These are phyloP conservation scores for Ustulina deusta DNA, from an alignment of 2,329 filamentous ascomycete genomes.

Conservation along the genomic window DNA sequence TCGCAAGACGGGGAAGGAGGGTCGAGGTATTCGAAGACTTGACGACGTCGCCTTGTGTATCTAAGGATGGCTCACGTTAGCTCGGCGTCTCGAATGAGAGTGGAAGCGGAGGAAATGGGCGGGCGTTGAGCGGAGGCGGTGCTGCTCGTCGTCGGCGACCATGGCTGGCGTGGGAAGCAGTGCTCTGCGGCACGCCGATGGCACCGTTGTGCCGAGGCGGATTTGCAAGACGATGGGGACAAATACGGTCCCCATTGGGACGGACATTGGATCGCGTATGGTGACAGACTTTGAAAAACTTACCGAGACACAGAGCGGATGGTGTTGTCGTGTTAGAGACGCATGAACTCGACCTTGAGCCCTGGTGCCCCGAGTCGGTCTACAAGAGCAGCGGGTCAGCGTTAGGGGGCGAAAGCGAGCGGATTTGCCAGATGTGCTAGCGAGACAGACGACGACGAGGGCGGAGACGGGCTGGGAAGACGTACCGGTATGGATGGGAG, in stretches of 20 bases:
- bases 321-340: slow-evolving; percentile 52
- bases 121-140: slow-evolving; percentile 26
- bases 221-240: slow-evolving; percentile 35
- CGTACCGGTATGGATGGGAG: slow-evolving; percentile 46
- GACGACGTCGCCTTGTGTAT: slow-evolving; percentile 34
- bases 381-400: slow-evolving; percentile 42
- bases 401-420: slow-evolving; percentile 32
- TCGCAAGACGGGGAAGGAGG: slow-evolving; percentile 43
- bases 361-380: slow-evolving; percentile 47
- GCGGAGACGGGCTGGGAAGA: slow-evolving; percentile 40
- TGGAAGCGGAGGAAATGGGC: slow-evolving; percentile 19
- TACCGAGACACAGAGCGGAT: slow-evolving; percentile 52
- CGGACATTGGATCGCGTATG: slow-evolving; percentile 54
- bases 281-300: slow-evolving; percentile 50
- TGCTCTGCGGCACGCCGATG: slow-evolving; percentile 30
- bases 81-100: slow-evolving; percentile 19
- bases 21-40: slow-evolving; percentile 30
- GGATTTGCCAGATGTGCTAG: slow-evolving; percentile 21
- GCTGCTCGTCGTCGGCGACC: slow-evolving; percentile 35
- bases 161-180: slow-evolving; percentile 36
- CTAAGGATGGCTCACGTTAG: slow-evolving; percentile 38
- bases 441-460: slow-evolving; percentile 29
- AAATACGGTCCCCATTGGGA: slow-evolving; percentile 41
- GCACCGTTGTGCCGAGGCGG: slow-evolving; percentile 35
- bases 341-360: slow-evolving; percentile 50